Evolutionary conservation across 2,329 filamentous ascomycete species (phyloP), one percentile per base, ranked within the genome.

Genomic region (Ceratocystis alfenasii): DNA sequence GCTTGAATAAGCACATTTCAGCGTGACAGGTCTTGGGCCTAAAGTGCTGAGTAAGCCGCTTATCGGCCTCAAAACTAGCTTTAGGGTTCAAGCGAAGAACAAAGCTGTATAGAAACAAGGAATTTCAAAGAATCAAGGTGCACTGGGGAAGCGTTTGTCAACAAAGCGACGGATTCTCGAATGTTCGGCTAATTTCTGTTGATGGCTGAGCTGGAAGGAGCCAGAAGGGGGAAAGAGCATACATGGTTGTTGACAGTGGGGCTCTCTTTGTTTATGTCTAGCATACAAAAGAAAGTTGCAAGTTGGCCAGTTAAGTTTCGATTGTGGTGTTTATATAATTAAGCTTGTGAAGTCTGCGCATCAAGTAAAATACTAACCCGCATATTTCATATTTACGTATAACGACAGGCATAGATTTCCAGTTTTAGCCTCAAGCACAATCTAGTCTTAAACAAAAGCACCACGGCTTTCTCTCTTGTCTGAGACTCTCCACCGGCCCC

Each of bases 131-230:
- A 63, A 62, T 50, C 48, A 20, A 22, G n/a, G 22, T 46, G 36
- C 6, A 55, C 28, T 7, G 28, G 10, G 22, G 22, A 53, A 53
- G 57, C 28, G 15, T 44, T 12, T 6, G 44, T 33, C 41, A 33
- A 48, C 20, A 44, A 60, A 50, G 64, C 64, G 57, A 62, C 17
- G 28, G 55, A 65, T 65, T 65, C 64, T 59, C 55, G 64, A 65
- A 65, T 57, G 41, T 65, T 65, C 64, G 55, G 55, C 46, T 30
- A 57, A 57, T 15, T 57, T 57, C 30, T 57, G 50, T 30, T 57
- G 25, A 8, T 57, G 50, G 53, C 10, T 53, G 15, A 33, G 12
- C 17, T 57, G 55, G 55, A 36, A 36, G 55, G 55, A 36, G 17
- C 55, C 25, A 33, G 5, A 36, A 59, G 28, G 7, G 53, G 28